Evolutionary conservation across 1,139 yeast genomes (phyloP).

Genomic region (Taphrina deformans): DNA sequence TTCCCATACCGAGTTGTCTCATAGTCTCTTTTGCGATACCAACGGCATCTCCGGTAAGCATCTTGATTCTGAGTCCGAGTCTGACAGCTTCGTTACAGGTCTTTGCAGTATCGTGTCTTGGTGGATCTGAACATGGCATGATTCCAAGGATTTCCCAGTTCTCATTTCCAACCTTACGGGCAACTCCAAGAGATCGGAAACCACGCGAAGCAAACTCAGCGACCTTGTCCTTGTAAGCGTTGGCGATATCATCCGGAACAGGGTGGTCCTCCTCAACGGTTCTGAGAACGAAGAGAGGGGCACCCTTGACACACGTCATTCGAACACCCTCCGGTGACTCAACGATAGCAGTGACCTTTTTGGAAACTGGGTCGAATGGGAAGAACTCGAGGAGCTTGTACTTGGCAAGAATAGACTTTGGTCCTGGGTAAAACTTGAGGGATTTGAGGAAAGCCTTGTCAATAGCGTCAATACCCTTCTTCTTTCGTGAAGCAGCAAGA

Average conservation of each 20-base stretch:
- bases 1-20: slow-evolving; percentile 69
- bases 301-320: slow-evolving; percentile 70
- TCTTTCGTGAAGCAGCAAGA: slow-evolving; percentile 97
- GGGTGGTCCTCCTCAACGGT: slow-evolving; percentile 71
- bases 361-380: slow-evolving; percentile 72
- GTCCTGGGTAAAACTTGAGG: slow-evolving; percentile 61
- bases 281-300: slow-evolving; percentile 68
- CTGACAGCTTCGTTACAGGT: slow-evolving; percentile 66
- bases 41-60: slow-evolving; percentile 76
- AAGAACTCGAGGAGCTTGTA: slow-evolving; percentile 67
- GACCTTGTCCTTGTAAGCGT: slow-evolving; percentile 67
- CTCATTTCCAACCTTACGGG: slow-evolving; percentile 69
- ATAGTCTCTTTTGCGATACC: slow-evolving; percentile 74
- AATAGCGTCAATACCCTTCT: slow-evolving; percentile 97
- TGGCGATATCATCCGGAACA: slow-evolving; percentile 62
- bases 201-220: slow-evolving; percentile 74
- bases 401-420: slow-evolving; percentile 62
- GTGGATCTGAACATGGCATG: slow-evolving; percentile 75
- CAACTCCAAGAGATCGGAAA: slow-evolving; percentile 72
- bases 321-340: slow-evolving; percentile 69
- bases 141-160: slow-evolving; percentile 73
- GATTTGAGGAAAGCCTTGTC: slow-evolving; percentile 97
- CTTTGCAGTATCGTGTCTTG: slow-evolving; percentile 70
- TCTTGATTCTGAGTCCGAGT: slow-evolving; percentile 66
- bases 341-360: slow-evolving; percentile 68